Evolutionary conservation across 2,329 filamentous ascomycete species (phyloP), one percentile per base, ranked within the genome.

Genomic region (Aspergillus sp.): DNA sequence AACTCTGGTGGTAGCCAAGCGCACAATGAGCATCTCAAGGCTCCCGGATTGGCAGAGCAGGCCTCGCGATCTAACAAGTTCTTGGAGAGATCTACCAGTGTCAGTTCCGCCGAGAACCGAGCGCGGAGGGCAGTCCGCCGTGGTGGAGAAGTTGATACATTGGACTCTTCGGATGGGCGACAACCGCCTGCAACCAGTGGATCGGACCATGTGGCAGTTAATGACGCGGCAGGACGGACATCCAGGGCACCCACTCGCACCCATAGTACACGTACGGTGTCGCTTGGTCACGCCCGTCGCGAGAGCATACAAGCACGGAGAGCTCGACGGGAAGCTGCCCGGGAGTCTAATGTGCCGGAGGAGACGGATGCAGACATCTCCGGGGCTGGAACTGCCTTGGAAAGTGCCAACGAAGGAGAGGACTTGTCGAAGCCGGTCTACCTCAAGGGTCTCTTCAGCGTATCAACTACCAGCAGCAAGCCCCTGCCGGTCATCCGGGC

Each of bases 361-460:
- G 93, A 96, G 70, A 95, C 90, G 0, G 89, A 95, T 61, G 80
- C 84, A 43, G 90, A 96, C 49, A 72, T 88, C 22, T 81, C 78
- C 15, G 74, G 72, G n/a, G 72, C 72, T 35, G 72, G 74, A 1
- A 76, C 78, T 49, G 74, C 70, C 22, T 64, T 75, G 15, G 76
- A 78, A 37, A 74, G 72, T 44, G 68, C 68, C 10, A 72, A 71
- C 32, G 67, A 71, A 42, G 83, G 86, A 4, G 89, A 94, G 56
- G 81, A 91, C 51, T 84, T 91, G 46, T 70, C 70, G 12, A 96
- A 95, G 66, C 93, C 93, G 0, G 93, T 97, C 3, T 97, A 86
- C 66, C 80, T 98, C 49, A 98, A 97, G 69, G 93, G 93, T 4
- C 77, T 98, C 15, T 97, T 98, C 72, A 97, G 91, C 60, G 93